phyloP scores from a whole-genome alignment of 169 alveolate genomes.

The Eimeria maxima region DNA sequence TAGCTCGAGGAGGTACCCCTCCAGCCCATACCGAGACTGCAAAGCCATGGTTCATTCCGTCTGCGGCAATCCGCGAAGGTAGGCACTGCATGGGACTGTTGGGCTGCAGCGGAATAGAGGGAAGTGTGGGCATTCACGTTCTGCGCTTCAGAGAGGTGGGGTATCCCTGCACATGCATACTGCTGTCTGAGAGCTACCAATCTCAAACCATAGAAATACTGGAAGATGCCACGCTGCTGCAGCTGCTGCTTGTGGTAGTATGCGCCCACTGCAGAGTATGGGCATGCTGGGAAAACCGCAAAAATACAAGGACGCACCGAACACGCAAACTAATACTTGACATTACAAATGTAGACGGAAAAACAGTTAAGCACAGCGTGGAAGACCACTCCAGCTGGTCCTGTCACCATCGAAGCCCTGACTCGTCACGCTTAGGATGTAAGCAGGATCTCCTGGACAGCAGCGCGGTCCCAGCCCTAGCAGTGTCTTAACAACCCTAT shows the following conservation, averaged over 20 bases:
- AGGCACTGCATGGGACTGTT: not conserved
- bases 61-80: not conserved
- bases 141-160: conserved; percentile 1
- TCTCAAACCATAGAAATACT: not conserved
- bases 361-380: not conserved
- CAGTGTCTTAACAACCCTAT: not conserved
- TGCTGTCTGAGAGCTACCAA: not conserved
- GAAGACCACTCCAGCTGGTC: not conserved
- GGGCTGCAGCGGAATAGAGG: not conserved
- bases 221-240: not conserved
- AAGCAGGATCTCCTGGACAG: not conserved
- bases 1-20: not conserved
- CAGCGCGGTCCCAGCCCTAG: not conserved
- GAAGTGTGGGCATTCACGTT: not conserved
- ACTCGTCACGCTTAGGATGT: not conserved
- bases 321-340: too few relatives aligned
- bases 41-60: conserved; percentile 34
- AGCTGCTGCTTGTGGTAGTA: not conserved
- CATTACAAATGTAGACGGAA: not conserved
- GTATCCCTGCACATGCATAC: not conserved
- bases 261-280: not conserved
- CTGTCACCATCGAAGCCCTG: not conserved
- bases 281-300: not conserved
- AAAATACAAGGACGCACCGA: not conserved
- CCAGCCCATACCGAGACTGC: conserved; percentile 43